Evolutionary conservation across 2,329 filamentous ascomycete species (phyloP).

Genomic region (Davidsoniella virescens): DNA sequence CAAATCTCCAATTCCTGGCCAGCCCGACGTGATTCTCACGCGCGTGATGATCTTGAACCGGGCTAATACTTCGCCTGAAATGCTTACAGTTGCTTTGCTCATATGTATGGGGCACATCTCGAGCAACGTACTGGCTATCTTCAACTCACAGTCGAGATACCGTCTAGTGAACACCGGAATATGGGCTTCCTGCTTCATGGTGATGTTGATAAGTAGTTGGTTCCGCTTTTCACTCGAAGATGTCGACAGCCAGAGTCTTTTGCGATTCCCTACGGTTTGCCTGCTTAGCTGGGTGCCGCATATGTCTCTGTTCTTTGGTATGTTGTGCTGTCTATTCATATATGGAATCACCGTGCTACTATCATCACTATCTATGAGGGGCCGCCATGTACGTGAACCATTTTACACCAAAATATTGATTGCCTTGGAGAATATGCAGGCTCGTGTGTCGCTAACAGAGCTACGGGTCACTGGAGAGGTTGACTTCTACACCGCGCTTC

Average conservation of each 20-base stretch:
- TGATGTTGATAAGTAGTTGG: slow-evolving; percentile 64
- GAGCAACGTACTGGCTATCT: slow-evolving; percentile 66
- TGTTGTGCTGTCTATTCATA: slow-evolving; percentile 57
- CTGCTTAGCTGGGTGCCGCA: slow-evolving; percentile 92
- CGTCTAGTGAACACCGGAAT: slow-evolving; percentile 76
- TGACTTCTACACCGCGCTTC: slow-evolving; percentile 85
- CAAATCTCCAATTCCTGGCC: slow-evolving; percentile 25
- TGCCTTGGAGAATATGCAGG: slow-evolving; percentile 82
- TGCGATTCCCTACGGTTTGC: slow-evolving; percentile 85
- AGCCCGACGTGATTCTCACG: slow-evolving; percentile 23
- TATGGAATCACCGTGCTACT: slow-evolving; percentile 63
- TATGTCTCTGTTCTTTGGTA: slow-evolving; percentile 69
- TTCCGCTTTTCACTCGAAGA: slow-evolving; percentile 45
- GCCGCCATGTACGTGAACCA: neutral
- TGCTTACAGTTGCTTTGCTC: slow-evolving; percentile 73
- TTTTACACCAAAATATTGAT: slow-evolving; percentile 18
- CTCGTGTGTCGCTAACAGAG: slow-evolving; percentile 68
- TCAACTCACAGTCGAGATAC: slow-evolving; percentile 62
- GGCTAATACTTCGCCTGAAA: slow-evolving; percentile 78
- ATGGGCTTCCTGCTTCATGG: slow-evolving; percentile 85
- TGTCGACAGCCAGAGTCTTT: slow-evolving; percentile 44
- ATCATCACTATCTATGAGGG: slow-evolving; percentile 34
- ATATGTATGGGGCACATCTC: slow-evolving; percentile 78
- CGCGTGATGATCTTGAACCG: slow-evolving; percentile 55
- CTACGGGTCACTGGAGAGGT: slow-evolving; percentile 72